phyloP scores from a whole-genome alignment of 1,284 basidiomycete genomes.

The Ganoderma lingzhi region DNA sequence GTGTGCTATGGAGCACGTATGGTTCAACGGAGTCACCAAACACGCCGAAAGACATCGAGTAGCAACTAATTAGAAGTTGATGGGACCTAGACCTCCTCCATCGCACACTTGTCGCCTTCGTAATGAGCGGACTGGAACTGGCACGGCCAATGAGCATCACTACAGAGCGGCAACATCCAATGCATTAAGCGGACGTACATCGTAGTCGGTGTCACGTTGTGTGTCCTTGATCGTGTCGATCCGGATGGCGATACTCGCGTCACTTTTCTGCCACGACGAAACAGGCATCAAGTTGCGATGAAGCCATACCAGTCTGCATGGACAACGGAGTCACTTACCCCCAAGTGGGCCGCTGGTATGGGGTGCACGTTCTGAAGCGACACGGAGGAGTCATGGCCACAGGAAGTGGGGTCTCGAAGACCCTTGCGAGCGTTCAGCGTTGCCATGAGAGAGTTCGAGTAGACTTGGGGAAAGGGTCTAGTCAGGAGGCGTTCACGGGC shows the following conservation, averaged over 20 bases:
- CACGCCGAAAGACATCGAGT: not conserved
- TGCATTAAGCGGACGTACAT: not conserved
- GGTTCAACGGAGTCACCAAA: too few relatives aligned
- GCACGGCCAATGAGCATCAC: not conserved
- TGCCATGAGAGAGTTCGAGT: slow-evolving; percentile 24
- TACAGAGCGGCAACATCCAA: not conserved
- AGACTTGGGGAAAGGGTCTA: slow-evolving; percentile 8
- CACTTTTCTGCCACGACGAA: not conserved
- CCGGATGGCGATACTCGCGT: slow-evolving; percentile 14
- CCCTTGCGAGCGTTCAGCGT: slow-evolving; percentile 25
- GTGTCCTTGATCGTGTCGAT: slow-evolving; percentile 16
- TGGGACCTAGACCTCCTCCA: not conserved
- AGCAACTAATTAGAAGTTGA: not conserved
- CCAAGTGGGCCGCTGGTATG: not conserved
- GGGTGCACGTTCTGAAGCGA: slow-evolving; percentile 5
- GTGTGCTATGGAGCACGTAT: too few relatives aligned
- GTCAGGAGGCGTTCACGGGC: not conserved
- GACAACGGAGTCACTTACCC: not conserved
- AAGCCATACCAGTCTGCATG: not conserved
- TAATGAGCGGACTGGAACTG: not conserved
- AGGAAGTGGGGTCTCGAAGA: slow-evolving; percentile 30
- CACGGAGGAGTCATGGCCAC: slow-evolving; percentile 11
- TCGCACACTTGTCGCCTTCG: not conserved
- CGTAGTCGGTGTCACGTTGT: slow-evolving; percentile 6
- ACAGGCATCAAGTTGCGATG: slow-evolving; percentile 3